Evolutionary conservation across 306 rosid species (phyloP).

Genomic region (Casuarina glauca): DNA sequence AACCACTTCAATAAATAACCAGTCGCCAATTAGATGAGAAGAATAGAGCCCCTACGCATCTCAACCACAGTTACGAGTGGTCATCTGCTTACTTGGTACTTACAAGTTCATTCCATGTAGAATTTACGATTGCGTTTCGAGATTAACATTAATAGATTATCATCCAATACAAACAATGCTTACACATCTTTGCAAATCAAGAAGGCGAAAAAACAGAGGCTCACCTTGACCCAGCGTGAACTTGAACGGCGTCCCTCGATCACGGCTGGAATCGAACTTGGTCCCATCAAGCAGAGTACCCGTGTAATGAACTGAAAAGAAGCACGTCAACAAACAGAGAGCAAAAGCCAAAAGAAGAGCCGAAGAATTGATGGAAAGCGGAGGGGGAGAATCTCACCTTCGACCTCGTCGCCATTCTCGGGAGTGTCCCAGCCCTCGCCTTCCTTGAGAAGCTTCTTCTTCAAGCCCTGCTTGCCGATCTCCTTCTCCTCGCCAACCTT

Average conservation of each 20-base stretch:
- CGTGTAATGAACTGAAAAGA: conserved; percentile 71
- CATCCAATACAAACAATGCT: background rate
- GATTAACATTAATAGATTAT: too few species aligned
- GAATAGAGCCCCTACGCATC: background rate
- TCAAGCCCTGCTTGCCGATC: conserved; percentile 78
- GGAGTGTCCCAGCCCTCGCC: conserved; percentile 83
- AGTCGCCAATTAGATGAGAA: too few species aligned
- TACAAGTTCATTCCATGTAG: background rate
- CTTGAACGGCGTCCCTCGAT: conserved; percentile 64
- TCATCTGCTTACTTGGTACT: background rate
- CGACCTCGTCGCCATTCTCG: conserved; percentile 87
- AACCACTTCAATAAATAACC: too few species aligned
- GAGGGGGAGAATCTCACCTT: conserved; percentile 39
- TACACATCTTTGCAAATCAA: background rate
- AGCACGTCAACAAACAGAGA: background rate
- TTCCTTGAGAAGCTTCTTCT: conserved; percentile 84
- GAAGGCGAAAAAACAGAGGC: background rate
- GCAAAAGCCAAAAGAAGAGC: background rate
- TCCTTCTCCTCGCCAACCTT: conserved; percentile 93
- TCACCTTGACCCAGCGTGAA: conserved; percentile 97
- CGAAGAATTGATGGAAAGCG: background rate
- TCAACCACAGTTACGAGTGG: background rate
- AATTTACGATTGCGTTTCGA: too few species aligned
- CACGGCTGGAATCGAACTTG: conserved; percentile 91
- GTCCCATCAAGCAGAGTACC: conserved; percentile 94